A percentile compares a stretch with the other conserved stretches of the same genome.
phyloP scores from a whole-genome alignment of 257 asterid genomes.

The Solanum boliviense region DNA sequence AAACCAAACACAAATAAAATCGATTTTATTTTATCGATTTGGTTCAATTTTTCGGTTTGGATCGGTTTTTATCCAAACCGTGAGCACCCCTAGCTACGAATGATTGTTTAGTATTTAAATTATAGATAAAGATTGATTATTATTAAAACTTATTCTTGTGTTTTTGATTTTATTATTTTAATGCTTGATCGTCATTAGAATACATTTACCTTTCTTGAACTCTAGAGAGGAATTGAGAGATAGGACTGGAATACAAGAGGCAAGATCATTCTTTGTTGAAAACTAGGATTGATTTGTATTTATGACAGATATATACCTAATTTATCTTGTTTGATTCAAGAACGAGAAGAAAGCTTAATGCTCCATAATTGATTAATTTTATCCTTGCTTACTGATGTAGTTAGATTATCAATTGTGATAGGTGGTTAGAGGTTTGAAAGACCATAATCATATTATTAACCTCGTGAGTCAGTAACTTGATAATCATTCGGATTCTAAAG shows the following conservation, averaged over 20 bases:
- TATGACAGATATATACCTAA: not conserved
- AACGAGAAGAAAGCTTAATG: no score
- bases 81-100: no score
- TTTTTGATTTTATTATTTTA: no score
- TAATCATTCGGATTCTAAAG: no score
- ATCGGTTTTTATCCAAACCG: no score
- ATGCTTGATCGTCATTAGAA: not conserved
- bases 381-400: accelerated
- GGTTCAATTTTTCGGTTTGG: no score
- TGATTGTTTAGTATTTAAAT: no score
- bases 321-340: no score
- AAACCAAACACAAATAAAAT: no score
- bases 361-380: not conserved
- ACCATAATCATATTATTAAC: not conserved
- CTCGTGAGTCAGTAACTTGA: not conserved
- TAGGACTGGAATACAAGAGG: not conserved
- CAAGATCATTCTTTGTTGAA: not conserved
- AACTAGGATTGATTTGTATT: not conserved
- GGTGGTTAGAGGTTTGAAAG: not conserved
- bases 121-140: not conserved
- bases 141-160: no score
- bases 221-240: not conserved
- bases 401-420: not conserved
- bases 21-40: no score
- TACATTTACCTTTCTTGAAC: not conserved